Evolutionary conservation across 2,329 filamentous ascomycete genomes (phyloP).

Genomic region (Penicillium sp.): DNA sequence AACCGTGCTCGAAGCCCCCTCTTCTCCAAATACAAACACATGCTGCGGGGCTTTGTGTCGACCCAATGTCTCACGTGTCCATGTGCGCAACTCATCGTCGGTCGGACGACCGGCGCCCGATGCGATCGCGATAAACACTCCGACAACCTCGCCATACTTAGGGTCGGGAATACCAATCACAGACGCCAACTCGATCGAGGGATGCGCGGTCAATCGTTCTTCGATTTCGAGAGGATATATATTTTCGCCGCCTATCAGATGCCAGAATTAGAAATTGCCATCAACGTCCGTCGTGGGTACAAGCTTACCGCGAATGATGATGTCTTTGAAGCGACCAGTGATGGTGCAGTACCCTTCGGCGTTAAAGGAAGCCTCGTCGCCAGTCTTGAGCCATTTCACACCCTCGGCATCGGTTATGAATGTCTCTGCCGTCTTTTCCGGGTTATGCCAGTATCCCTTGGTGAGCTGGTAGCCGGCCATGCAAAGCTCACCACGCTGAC

Average conservation of each 20-base stretch:
- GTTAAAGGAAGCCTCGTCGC: slow-evolving; percentile 56
- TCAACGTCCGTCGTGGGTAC: background rate
- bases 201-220: slow-evolving; percentile 66
- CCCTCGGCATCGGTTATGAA: slow-evolving; percentile 62
- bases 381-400: slow-evolving; percentile 63
- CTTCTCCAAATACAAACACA: slow-evolving; percentile 71
- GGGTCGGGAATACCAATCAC: slow-evolving; percentile 68
- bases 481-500: slow-evolving; percentile 69
- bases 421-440: slow-evolving; percentile 70
- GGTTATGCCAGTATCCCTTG: slow-evolving; percentile 62
- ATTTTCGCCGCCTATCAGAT: slow-evolving; percentile 62
- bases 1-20: slow-evolving; percentile 52
- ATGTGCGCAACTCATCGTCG: slow-evolving; percentile 58
- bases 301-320: slow-evolving; percentile 64
- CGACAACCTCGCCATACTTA: slow-evolving; percentile 73
- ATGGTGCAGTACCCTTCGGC: slow-evolving; percentile 66
- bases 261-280: background rate
- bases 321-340: slow-evolving; percentile 75
- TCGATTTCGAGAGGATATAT: slow-evolving; percentile 73
- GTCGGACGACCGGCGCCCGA: slow-evolving; percentile 40
- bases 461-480: slow-evolving; percentile 74
- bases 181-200: slow-evolving; percentile 60
- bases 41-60: slow-evolving; percentile 68
- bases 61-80: slow-evolving; percentile 62
- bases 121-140: slow-evolving; percentile 54